A percentile compares a stretch with the other conserved stretches of the same genome.
phyloP scores from a whole-genome alignment of 2,329 filamentous ascomycete species.

The Xylariaceae sp. region DNA sequence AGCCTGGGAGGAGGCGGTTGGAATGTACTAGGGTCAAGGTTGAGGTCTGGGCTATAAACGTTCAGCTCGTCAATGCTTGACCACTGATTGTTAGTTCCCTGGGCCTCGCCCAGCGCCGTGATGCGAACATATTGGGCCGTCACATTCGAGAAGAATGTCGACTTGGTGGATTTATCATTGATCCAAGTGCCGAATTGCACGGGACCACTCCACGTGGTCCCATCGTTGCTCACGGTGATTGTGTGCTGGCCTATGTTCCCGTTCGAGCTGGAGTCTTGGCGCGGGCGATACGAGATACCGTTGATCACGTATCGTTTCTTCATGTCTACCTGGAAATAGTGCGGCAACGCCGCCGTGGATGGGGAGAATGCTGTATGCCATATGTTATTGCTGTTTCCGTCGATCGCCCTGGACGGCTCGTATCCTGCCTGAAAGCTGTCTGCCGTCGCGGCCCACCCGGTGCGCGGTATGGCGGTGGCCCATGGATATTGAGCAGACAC shows the following conservation, averaged over 20 bases:
- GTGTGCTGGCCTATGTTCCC: slow-evolving; percentile 31
- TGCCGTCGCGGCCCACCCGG: slow-evolving; percentile 29
- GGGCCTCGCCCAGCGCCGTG: slow-evolving; percentile 28
- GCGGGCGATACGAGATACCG: slow-evolving; percentile 30
- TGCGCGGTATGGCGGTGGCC: slow-evolving; percentile 20
- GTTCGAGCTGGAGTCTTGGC: slow-evolving; percentile 27
- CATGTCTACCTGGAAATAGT: slow-evolving; percentile 33
- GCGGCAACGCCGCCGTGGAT: slow-evolving; percentile 22
- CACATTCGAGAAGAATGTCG: slow-evolving; percentile 32
- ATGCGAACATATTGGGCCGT: slow-evolving; percentile 31
- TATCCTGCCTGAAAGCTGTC: slow-evolving; percentile 28
- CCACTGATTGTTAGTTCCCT: slow-evolving; percentile 26
- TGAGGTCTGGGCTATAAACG: slow-evolving; percentile 26
- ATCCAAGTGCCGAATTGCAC: slow-evolving; percentile 31
- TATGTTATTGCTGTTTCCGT: slow-evolving; percentile 28
- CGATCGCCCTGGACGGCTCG: slow-evolving; percentile 29
- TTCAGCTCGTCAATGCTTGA: slow-evolving; percentile 33
- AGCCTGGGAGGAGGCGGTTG: slow-evolving; percentile 20
- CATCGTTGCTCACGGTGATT: slow-evolving; percentile 29
- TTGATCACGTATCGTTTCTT: slow-evolving; percentile 26
- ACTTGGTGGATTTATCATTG: slow-evolving; percentile 29
- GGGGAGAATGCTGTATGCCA: slow-evolving; percentile 29
- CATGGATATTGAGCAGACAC: slow-evolving; percentile 21
- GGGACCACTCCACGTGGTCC: slow-evolving; percentile 25
- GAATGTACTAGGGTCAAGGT: slow-evolving; percentile 14